Evolutionary conservation across 2,329 filamentous ascomycete genomes (phyloP), one percentile per base, ranked within the genome.

Genomic region (Amphichorda felina): DNA sequence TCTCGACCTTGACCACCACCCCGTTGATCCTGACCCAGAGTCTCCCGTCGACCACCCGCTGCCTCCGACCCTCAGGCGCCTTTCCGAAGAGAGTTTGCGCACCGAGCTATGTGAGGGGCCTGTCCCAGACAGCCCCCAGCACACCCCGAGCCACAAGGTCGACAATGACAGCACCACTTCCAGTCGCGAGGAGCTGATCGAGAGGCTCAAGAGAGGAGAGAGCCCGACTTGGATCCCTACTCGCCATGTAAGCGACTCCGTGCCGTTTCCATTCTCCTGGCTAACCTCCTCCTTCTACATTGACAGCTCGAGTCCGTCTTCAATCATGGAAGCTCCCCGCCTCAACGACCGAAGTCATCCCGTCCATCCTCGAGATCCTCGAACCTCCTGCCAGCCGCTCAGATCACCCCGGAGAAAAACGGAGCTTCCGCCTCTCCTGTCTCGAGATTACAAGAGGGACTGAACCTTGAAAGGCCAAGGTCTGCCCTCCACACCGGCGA

Each of bases 161-260:
- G 46, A 51, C 17, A 46, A 48, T 33, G 50, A 49, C 13, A 40
- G 39, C 18, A 47, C 59, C 10, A 65, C 63, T 25, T 68, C 66
- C 14, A 77, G 86, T 53, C 72, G 88, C 43, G 75, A 76, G 38
- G 81, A 88, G 55, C 64, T 94, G 47, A 95, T 96, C 38, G 75
- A 87, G 56, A 72, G 79, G 43, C 69, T 95, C 45, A 95, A 95
- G 61, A 75, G 73, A 54, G 77, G 76, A 22, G 78, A 87, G 57
- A 82, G 75, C 49, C 79, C 83, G 26, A 74, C 75, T 4, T 91
- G 84, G 84, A 64, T 79, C 27, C 72, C 76, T 19, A 75, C 68
- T 51, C 69, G 70, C 48, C 69, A 72, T 64, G 79, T 75, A 59
- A 36, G 64, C 57, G 33, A 8, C 36, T 36, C 19, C 30, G 10